Evolutionary conservation across 2,329 filamentous ascomycete genomes (phyloP).

Genomic region (Hymenoscyphus fraxineus): DNA sequence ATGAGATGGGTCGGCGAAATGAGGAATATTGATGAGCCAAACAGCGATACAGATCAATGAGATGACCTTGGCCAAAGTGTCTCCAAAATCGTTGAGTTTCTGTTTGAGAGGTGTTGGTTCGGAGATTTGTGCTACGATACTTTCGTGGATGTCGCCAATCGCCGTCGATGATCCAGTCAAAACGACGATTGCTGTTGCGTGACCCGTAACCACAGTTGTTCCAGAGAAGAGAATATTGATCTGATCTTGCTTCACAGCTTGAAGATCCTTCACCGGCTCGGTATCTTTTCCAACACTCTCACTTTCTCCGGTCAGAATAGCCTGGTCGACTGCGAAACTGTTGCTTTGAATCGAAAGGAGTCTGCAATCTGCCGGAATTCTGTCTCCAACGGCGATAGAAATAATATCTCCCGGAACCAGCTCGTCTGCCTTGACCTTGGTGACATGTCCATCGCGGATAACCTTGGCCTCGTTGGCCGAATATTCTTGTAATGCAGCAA

Average conservation of each 20-base stretch:
- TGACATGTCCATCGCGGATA: constrained; percentile 70
- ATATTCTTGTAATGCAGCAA: constrained; percentile 96
- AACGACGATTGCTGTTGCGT: constrained; percentile 86
- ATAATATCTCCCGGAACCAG: constrained; percentile 93
- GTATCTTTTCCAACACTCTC: constrained; percentile 91
- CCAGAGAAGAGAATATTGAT: constrained; percentile 98
- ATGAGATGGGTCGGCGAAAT: constrained; percentile 93
- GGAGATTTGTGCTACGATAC: constrained; percentile 95
- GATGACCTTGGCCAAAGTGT: constrained; percentile 94
- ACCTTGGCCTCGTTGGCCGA: constrained; percentile 97
- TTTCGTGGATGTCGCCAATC: constrained; percentile 98
- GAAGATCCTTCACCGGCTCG: constrained; percentile 64
- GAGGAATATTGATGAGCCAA: constrained; percentile 97
- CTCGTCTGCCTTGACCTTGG: constrained; percentile 90
- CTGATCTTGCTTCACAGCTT: constrained; percentile 96
- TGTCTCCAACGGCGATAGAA: constrained; percentile 82
- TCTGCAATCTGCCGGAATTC: constrained; percentile 92
- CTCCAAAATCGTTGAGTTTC: constrained; percentile 97
- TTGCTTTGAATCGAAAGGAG: constrained; percentile 91
- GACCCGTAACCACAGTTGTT: constrained; percentile 92
- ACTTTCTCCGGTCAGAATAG: constrained; percentile 94
- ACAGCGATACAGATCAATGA: constrained; percentile 94
- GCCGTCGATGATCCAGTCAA: constrained; percentile 86
- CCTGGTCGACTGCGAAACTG: constrained; percentile 94
- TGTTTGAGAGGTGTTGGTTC: constrained; percentile 96